Percentiles rank a stretch among this genome's conserved stretches.
Conservation (phyloP, 2,329 filamentous ascomycete genomes). For the Pseudonectria foliicola region DNA sequence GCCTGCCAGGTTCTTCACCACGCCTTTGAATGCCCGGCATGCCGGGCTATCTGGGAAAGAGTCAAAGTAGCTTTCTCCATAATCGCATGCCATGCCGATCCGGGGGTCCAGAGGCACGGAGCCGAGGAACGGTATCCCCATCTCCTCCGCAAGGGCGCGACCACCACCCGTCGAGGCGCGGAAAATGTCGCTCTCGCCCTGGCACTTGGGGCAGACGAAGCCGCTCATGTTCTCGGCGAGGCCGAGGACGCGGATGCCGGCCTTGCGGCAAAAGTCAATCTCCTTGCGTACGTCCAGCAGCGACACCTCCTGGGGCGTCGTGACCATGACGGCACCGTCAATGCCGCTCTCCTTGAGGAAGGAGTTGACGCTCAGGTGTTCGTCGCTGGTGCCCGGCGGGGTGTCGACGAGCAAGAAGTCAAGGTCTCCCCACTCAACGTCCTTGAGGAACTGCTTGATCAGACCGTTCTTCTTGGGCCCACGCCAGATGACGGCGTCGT, state of each 20-base stretch:
- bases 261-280: slow-evolving; percentile 95
- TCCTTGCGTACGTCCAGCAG: slow-evolving; percentile 93
- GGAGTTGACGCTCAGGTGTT: slow-evolving; percentile 89
- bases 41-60: slow-evolving; percentile 89
- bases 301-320: slow-evolving; percentile 90
- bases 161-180: slow-evolving; percentile 85
- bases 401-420: slow-evolving; percentile 94
- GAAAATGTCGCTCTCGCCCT: slow-evolving; percentile 78
- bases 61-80: slow-evolving; percentile 95
- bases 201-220: slow-evolving; percentile 92
- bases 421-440: slow-evolving; percentile 94
- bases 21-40: slow-evolving; percentile 69
- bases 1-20: slow-evolving; percentile 66
- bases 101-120: slow-evolving; percentile 85
- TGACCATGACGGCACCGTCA: slow-evolving; percentile 86
- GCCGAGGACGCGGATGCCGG: slow-evolving; percentile 79
- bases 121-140: slow-evolving; percentile 81
- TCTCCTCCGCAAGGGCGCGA: slow-evolving; percentile 70
- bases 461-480: slow-evolving; percentile 98
- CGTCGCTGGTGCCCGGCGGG: slow-evolving; percentile 89
- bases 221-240: slow-evolving; percentile 97
- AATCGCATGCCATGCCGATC: slow-evolving; percentile 95
- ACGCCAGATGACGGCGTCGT: slow-evolving; percentile 95
- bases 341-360: slow-evolving; percentile 88
- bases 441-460: slow-evolving; percentile 96